Evolutionary conservation across 352 stramenopile genomes (phyloP).

Genomic region (Globisporangium polare): DNA sequence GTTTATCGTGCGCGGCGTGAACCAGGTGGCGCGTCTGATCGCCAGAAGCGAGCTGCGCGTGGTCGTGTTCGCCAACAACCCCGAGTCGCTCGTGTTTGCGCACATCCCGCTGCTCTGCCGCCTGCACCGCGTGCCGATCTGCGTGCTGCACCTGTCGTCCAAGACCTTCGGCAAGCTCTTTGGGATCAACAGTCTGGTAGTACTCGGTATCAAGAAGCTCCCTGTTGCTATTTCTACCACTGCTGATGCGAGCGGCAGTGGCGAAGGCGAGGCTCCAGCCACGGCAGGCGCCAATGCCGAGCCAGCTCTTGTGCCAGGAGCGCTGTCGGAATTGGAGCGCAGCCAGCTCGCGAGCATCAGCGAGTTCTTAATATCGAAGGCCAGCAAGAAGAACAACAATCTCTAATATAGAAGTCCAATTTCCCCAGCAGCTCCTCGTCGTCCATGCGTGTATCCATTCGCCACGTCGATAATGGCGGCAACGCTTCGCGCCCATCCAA

Average conservation of each 20-base stretch:
- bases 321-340: conserved; percentile 25
- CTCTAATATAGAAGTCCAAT: conserved; percentile 4
- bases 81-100: conserved; percentile 46
- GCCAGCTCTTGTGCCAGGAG: not conserved
- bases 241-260: not conserved
- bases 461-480: not conserved
- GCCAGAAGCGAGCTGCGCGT: conserved; percentile 41
- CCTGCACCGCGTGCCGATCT: conserved; percentile 61
- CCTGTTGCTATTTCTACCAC: not conserved
- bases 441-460: not conserved
- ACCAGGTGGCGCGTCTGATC: conserved; percentile 48
- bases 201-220: conserved; percentile 40
- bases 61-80: conserved; percentile 67
- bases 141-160: conserved; percentile 68
- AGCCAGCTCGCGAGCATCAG: conserved; percentile 52
- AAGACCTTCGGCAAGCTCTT: conserved; percentile 59
- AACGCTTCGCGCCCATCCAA: conserved; percentile 14
- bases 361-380: conserved; percentile 58
- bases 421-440: not conserved
- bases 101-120: conserved; percentile 69
- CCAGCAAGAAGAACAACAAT: conserved; percentile 41
- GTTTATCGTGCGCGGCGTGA: conserved; percentile 48
- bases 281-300: not conserved
- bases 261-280: not conserved
- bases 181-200: conserved; percentile 46